Conservation (phyloP, 2,329 filamentous ascomycete genomes). For the Diplodia corticola region DNA sequence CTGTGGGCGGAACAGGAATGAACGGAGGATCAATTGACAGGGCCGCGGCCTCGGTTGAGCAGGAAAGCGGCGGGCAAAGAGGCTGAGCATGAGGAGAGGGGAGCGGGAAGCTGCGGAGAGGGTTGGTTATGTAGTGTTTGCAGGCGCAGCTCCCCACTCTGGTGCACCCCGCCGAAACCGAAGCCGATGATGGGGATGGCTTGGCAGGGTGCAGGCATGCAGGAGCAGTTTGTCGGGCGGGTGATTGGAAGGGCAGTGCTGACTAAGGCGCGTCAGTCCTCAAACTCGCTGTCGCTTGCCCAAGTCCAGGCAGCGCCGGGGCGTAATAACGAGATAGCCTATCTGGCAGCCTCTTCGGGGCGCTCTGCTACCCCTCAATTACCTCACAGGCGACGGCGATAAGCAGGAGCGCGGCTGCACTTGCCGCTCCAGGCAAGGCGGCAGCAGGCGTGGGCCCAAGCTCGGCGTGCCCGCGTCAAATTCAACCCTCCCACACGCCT, state of each 20-base stretch:
- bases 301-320: background rate
- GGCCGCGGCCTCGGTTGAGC: background rate
- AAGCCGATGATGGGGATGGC: slow-evolving; percentile 26
- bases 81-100: slow-evolving; percentile 25
- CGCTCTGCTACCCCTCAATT: background rate
- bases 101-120: slow-evolving; percentile 26
- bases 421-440: slow-evolving; percentile 6
- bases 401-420: slow-evolving; percentile 2
- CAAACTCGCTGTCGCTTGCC: background rate
- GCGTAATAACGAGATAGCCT: background rate
- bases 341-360: background rate
- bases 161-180: slow-evolving; percentile 32
- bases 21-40: background rate
- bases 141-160: slow-evolving; percentile 19
- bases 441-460: background rate
- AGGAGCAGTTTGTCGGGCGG: background rate
- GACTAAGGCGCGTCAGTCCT: background rate
- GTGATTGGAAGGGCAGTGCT: background rate
- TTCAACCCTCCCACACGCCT: slow-evolving; percentile 9
- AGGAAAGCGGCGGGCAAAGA: background rate
- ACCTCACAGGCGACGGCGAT: background rate
- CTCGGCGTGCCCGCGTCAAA: slow-evolving; percentile 15
- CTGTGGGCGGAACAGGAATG: background rate
- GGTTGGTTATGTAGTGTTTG: slow-evolving; percentile 11
- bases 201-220: background rate